Evolutionary conservation across 805 yeast species (phyloP).

Genomic region (Komagataella kurtzmanii): DNA sequence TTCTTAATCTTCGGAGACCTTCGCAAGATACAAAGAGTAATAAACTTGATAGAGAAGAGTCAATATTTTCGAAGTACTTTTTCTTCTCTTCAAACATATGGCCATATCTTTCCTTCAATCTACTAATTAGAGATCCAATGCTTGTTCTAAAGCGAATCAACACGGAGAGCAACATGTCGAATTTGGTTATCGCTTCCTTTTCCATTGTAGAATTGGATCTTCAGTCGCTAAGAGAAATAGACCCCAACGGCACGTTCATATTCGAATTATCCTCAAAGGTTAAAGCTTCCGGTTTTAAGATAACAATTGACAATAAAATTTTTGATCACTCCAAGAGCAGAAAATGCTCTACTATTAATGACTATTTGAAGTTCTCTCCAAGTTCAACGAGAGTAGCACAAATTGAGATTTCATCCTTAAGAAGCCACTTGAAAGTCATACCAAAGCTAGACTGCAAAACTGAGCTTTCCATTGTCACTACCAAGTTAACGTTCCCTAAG

Average conservation of each 20-base stretch:
- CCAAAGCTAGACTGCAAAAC: background rate
- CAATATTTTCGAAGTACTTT: background rate
- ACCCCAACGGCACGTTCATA: background rate
- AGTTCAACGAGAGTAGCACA: background rate
- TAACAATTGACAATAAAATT: background rate
- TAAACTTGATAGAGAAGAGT: background rate
- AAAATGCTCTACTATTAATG: background rate
- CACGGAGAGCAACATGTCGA: slow-evolving; percentile 1
- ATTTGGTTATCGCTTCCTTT: background rate
- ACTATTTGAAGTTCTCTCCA: background rate
- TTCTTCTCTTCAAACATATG: slow-evolving; percentile 1
- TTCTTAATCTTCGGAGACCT: background rate
- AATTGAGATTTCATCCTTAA: background rate
- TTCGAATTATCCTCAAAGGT: background rate
- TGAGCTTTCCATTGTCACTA: background rate
- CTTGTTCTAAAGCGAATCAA: slow-evolving; percentile 9
- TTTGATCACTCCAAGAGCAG: background rate
- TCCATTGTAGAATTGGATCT: background rate
- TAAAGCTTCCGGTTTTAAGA: background rate
- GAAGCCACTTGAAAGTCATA: background rate
- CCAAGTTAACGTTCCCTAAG: slow-evolving; percentile 2
- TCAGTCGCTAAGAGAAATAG: background rate
- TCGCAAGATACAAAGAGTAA: background rate
- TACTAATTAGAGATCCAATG: slow-evolving; percentile 15
- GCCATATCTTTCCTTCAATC: slow-evolving; percentile 12